Base-by-base conservation (phyloP, 441 rosid species). In the Erodium moschatum region DNA sequence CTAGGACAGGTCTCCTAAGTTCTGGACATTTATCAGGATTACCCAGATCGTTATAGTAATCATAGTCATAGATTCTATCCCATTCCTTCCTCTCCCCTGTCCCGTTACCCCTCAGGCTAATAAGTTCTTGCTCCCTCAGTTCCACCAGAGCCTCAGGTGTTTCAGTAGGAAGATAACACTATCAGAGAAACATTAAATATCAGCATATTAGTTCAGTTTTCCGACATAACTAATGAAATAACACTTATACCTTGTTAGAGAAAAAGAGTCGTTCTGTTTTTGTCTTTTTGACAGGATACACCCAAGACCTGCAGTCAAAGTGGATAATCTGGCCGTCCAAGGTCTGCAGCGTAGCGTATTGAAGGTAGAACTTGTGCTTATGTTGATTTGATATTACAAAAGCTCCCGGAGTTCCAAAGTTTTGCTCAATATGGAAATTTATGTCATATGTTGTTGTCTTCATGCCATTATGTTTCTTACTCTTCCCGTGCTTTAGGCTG, bases 271-370 rank as follows among this genome's bases (percentile, higher is more conserved):
- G 80, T 9, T 40, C 70, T 48, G 77, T 64, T 69, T 77, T 76
- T 15, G 88, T 82, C 46, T 64, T 73, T 66, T 78, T 69, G 74
- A 78, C 4, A 0, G 94, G 91, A 70, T 86, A 84, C 4, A 88
- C 81, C 94, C 91, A 86, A 24, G 94, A 85, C 16, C 82, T 78
- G 82, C 94, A 88, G 66, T 84, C 80, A 19, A 88, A 86, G 68
- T 84, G 81, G 73, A 86, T 67, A 24, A 46, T 64, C 69, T 71
- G 76, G 7, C 75, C 40, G 62, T 75, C 73, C 13, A 33, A 72
- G 74, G 69, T 29, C 60, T 72, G 72, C 11, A 86, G 77, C 11
- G 76, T 76, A 33, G 84, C 83, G 19, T 84, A 79, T 65, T 77
- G 81, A 68, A 88, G 88, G 81, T 84, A 88, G 79, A 86, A 82